Evolutionary conservation across 305 asterid species (phyloP).

Genomic region (Andrographis paniculata): DNA sequence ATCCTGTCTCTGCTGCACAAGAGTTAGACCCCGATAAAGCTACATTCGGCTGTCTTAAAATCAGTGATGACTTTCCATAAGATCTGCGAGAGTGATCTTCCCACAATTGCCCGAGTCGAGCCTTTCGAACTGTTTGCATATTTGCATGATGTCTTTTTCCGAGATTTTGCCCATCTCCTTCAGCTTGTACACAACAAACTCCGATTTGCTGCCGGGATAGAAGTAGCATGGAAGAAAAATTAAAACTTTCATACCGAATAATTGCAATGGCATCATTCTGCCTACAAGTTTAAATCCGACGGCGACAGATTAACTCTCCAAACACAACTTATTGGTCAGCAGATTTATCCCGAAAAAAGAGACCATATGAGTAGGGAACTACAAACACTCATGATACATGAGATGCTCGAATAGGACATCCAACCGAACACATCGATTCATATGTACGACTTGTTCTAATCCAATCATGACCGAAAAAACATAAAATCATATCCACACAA

Average conservation of each 20-base stretch:
- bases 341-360: too few relatives aligned
- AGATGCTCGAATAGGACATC: too few relatives aligned
- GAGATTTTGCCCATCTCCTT: slow-evolving; percentile 82
- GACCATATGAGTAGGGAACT: too few relatives aligned
- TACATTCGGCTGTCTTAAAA: neutral
- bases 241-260: neutral
- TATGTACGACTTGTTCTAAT: too few relatives aligned
- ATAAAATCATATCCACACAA: too few relatives aligned
- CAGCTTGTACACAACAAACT: slow-evolving; percentile 80
- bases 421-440: too few relatives aligned
- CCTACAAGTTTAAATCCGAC: neutral
- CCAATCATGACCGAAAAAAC: too few relatives aligned
- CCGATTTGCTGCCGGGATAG: slow-evolving; percentile 67
- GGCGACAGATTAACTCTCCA: neutral
- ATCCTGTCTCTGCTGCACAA: too few relatives aligned
- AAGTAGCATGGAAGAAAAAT: neutral
- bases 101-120: slow-evolving; percentile 82
- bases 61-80: slow-evolving; percentile 55
- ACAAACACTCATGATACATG: too few relatives aligned
- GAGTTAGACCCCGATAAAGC: too few relatives aligned
- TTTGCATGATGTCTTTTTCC: slow-evolving; percentile 58
- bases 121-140: slow-evolving; percentile 71
- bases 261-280: neutral
- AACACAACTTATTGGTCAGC: too few relatives aligned
- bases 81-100: slow-evolving; percentile 80